Conservation (phyloP, 192 early-diverging fungal genomes). For the Chytriomyces hyalinus region DNA sequence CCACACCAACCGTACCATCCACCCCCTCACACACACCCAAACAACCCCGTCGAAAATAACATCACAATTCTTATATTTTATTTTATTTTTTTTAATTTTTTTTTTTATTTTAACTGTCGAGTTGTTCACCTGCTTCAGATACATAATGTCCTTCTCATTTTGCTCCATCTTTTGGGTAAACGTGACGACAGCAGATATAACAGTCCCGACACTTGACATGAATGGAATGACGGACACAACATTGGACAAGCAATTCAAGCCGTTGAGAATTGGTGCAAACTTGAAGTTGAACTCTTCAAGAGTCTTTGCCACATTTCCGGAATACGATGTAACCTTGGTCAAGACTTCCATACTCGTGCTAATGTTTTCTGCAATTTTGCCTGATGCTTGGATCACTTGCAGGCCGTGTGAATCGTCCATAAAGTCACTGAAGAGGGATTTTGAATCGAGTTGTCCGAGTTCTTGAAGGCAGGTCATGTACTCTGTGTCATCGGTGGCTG, state of each 20-base stretch:
- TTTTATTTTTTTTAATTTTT: too few species aligned
- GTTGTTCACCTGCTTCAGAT: constrained; percentile 11
- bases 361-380: constrained; percentile 7
- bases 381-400: not conserved
- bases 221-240: constrained; percentile 22
- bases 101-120: not conserved
- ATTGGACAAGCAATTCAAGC: constrained; percentile 6
- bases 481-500: too few species aligned
- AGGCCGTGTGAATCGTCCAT: too few species aligned
- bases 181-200: constrained; percentile 15
- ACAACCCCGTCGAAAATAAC: too few species aligned
- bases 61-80: too few species aligned
- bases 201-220: constrained; percentile 14
- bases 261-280: constrained; percentile 2
- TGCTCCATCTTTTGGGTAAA: constrained; percentile 23
- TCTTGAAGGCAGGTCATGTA: too few species aligned
- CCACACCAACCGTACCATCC: too few species aligned
- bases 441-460: too few species aligned
- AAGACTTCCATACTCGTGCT: not conserved
- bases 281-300: constrained; percentile 18
- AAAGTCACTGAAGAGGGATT: too few species aligned
- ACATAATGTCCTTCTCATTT: constrained; percentile 18
- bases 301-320: constrained; percentile 14
- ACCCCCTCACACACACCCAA: too few species aligned
- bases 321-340: constrained; percentile 20